phyloP scores from a whole-genome alignment of 2,329 filamentous ascomycete species.

The Thyridium curvatum region DNA sequence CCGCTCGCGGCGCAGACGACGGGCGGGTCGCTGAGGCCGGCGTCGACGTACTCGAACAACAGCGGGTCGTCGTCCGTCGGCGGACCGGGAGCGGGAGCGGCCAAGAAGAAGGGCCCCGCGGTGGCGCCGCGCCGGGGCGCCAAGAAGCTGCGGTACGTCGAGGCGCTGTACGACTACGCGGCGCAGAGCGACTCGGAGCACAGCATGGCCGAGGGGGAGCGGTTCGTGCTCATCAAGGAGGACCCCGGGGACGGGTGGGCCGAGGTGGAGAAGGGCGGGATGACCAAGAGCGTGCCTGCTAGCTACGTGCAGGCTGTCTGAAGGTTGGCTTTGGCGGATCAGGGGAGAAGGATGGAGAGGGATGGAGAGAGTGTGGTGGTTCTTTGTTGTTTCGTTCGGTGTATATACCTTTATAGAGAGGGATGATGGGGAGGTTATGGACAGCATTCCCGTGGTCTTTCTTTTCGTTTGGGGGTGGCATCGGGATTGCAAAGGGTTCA shows the following conservation, averaged over 20 bases:
- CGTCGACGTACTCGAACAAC: constrained; percentile 72
- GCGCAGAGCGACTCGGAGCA: constrained; percentile 83
- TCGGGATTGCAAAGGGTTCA: no score
- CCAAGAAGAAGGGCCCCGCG: constrained; percentile 83
- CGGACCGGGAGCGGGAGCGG: constrained; percentile 22
- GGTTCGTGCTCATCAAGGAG: constrained; percentile 81
- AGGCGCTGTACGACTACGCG: constrained; percentile 87
- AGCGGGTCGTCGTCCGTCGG: constrained; percentile 61
- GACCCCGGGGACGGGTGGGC: constrained; percentile 94
- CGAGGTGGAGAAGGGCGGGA: constrained; percentile 88
- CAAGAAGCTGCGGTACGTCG: constrained; percentile 90
- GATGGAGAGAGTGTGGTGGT: constrained; percentile 17
- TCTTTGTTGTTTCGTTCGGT: no score
- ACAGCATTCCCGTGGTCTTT: no score
- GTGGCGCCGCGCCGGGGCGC: constrained; percentile 87
- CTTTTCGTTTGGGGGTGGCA: no score
- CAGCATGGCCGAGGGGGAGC: constrained; percentile 84
- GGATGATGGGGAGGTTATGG: no score
- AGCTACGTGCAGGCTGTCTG: constrained; percentile 83
- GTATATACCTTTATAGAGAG: no score
- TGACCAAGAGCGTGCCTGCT: constrained; percentile 83
- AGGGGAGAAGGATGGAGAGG: no score
- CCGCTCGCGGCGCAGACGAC: constrained; percentile 38
- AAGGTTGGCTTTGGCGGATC: no score
- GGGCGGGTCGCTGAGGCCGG: constrained; percentile 51